Evolutionary conservation across 1,284 basidiomycete genomes (phyloP), one percentile per base, ranked within the genome.

Genomic region (Laetiporus sulphureus): DNA sequence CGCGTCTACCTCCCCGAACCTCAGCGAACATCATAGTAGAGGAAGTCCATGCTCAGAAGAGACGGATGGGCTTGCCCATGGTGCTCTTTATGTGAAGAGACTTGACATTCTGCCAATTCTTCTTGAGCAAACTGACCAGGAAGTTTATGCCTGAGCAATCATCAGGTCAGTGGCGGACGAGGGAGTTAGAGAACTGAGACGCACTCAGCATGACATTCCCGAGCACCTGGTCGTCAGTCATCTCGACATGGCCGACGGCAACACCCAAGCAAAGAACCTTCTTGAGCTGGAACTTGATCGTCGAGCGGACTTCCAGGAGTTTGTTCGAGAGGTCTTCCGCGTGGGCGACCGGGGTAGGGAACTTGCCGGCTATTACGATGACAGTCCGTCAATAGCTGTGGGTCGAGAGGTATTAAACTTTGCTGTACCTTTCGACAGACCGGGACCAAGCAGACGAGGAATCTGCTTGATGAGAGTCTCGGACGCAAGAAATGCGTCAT

Each of bases 51-150:
- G 55, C 60, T 77, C 77, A 95, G 83, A 86, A 95, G 54, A 95
- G 76, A 56, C 94, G 92, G 62, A 94, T 73, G 50, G 94, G 91
- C 75, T 96, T 96, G 78, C 95, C 94, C 95, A 98, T 99, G 64
- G 95, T 95, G 57, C 83, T 82, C 81, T 99, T 99, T 77, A 99
- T 83, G 79, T 96, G 92, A 54, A 99, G 77, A 49, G 93, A 97
- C 75, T 94, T 95, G 73, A 99, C 88, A 75, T 99, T 99, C 71
- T 98, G 95, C 94, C 94, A 98, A 77, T 97, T 94, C 83, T 99
- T 99, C 84, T 99, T 99, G 66, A 99, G 83, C 48, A 99, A 76
- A 32, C 96, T 98, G 64, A 99, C 91, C 56, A 99, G 79, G 84
- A 99, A 99, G 85, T 99, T 99, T 79, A 99, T 95, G 69, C 91